phyloP scores from a whole-genome alignment of 2,329 filamentous ascomycete genomes.

The Rhinocladiella mackenziei region DNA sequence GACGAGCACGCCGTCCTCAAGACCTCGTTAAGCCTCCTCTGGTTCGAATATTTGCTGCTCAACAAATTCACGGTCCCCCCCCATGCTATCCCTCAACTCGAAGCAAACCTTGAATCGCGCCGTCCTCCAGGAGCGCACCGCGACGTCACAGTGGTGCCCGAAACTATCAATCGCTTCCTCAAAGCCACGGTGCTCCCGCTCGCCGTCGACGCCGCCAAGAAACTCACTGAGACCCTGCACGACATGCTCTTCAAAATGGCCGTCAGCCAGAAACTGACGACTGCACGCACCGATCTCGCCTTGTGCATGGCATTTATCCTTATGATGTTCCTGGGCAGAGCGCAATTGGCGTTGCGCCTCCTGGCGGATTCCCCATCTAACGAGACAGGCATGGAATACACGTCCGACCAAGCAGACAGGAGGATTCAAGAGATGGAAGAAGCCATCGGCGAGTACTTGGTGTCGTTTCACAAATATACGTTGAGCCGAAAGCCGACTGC shows the following conservation, averaged over 20 bases:
- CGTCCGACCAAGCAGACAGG: constrained; percentile 4
- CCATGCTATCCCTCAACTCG: constrained; percentile 8
- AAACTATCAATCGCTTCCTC: constrained; percentile 25
- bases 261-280: constrained; percentile 8
- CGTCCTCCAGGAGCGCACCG: constrained; percentile 1
- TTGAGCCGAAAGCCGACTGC: constrained; percentile 18
- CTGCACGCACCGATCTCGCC: constrained; percentile 14
- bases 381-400: constrained; percentile 7
- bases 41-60: constrained; percentile 22
- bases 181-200: constrained; percentile 18
- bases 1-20: constrained; percentile 17
- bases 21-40: constrained; percentile 18
- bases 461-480: constrained; percentile 25
- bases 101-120: constrained; percentile 7
- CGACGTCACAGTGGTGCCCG: constrained; percentile 14
- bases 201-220: constrained; percentile 12
- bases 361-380: constrained; percentile 5
- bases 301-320: constrained; percentile 22
- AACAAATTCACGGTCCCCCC: constrained; percentile 15
- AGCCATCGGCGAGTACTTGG: constrained; percentile 15
- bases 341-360: constrained; percentile 14
- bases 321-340: constrained; percentile 20
- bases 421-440: constrained; percentile 23
- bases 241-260: constrained; percentile 24
- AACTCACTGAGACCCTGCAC: constrained; percentile 19